phyloP scores from a whole-genome alignment of 495 filamentous ascomycete genomes.

The Aspergillus olivimuriae region DNA sequence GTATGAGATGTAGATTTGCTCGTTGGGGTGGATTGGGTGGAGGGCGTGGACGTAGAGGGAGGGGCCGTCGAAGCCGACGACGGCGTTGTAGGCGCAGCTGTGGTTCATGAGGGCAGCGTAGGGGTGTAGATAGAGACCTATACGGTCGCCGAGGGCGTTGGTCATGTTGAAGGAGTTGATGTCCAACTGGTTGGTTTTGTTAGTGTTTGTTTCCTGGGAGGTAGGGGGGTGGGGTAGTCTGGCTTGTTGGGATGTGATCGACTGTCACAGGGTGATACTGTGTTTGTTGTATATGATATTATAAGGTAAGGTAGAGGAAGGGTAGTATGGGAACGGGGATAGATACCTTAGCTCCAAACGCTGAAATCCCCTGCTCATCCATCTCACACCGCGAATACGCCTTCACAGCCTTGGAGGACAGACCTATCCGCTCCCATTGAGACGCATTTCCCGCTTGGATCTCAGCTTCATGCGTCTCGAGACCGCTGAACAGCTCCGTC shows the following conservation, averaged over 20 bases:
- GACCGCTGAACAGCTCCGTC: conserved; percentile 32
- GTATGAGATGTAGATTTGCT: conserved; percentile 66
- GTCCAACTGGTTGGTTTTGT: conserved; percentile 31
- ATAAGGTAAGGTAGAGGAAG: background rate
- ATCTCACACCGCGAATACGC: conserved; percentile 42
- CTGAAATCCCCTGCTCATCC: conserved; percentile 30
- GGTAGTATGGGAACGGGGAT: background rate
- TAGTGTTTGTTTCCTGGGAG: background rate
- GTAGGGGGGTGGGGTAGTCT: background rate
- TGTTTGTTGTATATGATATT: too few species aligned
- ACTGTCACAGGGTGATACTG: background rate
- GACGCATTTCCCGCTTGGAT: conserved; percentile 27
- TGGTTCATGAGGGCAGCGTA: conserved; percentile 58
- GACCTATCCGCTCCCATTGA: conserved; percentile 41
- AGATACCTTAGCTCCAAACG: conserved; percentile 38
- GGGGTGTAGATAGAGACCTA: conserved; percentile 58
- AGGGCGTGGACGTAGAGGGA: conserved; percentile 40
- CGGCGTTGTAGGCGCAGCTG: conserved; percentile 63
- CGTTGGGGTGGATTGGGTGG: conserved; percentile 40
- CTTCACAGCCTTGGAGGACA: conserved; percentile 49
- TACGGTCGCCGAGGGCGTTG: conserved; percentile 48
- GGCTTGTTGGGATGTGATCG: background rate
- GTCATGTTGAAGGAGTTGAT: conserved; percentile 58
- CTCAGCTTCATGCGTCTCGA: conserved; percentile 45
- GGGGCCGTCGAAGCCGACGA: conserved; percentile 54